A percentile compares a stretch with the other conserved stretches of the same genome.
Evolutionary conservation across 257 asterid genomes (phyloP).

Genomic region (Scutellaria minor): DNA sequence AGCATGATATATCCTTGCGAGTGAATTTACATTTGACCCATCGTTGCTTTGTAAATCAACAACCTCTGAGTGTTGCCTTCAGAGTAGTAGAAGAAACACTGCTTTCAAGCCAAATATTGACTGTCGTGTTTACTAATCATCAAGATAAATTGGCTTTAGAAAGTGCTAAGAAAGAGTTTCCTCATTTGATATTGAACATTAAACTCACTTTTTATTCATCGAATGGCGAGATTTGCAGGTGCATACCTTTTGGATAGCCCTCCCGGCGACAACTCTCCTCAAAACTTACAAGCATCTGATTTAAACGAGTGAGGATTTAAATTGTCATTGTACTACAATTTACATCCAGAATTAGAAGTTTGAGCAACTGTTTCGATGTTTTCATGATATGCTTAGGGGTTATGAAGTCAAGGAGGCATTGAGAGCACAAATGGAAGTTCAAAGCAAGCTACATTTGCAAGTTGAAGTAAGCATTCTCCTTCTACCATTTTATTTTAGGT

Average conservation of each 20-base stretch:
- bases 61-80: constrained; percentile 5
- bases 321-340: background rate
- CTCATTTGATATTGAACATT: constrained; percentile 8
- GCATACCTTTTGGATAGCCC: constrained; percentile 70
- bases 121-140: constrained; percentile 14
- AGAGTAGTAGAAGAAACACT: background rate
- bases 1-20: constrained; percentile 6
- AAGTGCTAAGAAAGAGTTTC: constrained; percentile 5
- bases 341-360: background rate
- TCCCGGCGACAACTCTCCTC: constrained; percentile 57
- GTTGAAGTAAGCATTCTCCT: constrained; percentile 70
- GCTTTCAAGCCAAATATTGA: constrained; percentile 8
- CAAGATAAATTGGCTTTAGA: background rate
- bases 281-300: constrained; percentile 65
- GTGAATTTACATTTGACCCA: constrained; percentile 3
- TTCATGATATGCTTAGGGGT: constrained; percentile 59
- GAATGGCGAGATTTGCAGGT: constrained; percentile 54
- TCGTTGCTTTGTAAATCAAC: background rate
- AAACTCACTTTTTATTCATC: constrained; percentile 32
- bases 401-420: constrained; percentile 91
- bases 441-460: constrained; percentile 86
- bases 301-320: constrained; percentile 66
- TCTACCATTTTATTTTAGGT: background rate
- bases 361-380: constrained; percentile 24
- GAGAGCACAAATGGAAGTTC: constrained; percentile 95